phyloP scores from a whole-genome alignment of 1,284 basidiomycete genomes.

The Irpex lacteus region DNA sequence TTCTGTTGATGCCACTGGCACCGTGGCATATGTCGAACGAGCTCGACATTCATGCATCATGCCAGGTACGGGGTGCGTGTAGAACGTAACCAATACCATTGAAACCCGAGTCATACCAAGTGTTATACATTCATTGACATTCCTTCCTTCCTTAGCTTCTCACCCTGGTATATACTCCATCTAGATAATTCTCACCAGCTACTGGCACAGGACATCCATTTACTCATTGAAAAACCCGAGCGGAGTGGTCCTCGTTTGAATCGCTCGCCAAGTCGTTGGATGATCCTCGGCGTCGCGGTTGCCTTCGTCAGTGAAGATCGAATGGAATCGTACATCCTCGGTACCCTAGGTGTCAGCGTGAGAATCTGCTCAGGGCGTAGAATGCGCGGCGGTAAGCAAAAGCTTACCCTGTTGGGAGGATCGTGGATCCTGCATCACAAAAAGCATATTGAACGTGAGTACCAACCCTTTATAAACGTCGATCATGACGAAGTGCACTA shows the following conservation, averaged over 20 bases:
- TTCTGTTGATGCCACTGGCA: background rate
- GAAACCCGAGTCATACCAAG: no score
- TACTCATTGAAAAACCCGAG: slow-evolving; percentile 76
- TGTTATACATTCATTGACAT: background rate
- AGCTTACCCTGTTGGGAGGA: slow-evolving; percentile 61
- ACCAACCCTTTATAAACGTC: background rate
- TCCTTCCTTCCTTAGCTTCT: background rate
- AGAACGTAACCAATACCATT: no score
- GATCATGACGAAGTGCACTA: slow-evolving; percentile 3
- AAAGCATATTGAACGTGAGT: slow-evolving; percentile 8
- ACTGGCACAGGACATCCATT: slow-evolving; percentile 3
- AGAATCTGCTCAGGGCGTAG: no score
- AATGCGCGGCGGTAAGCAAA: background rate
- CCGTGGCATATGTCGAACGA: background rate
- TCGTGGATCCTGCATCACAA: slow-evolving; percentile 55
- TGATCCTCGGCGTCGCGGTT: slow-evolving; percentile 47
- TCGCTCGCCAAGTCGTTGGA: slow-evolving; percentile 58
- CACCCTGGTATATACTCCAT: background rate
- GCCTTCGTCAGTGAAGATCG: slow-evolving; percentile 66
- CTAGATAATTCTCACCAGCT: background rate
- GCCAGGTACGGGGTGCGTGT: no score
- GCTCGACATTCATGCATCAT: no score
- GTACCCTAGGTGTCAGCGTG: slow-evolving; percentile 41
- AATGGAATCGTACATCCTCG: slow-evolving; percentile 68
- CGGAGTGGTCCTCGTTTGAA: slow-evolving; percentile 56